Evolutionary conservation across 2,329 filamentous ascomycete species (phyloP), one percentile per base, ranked within the genome.

Genomic region (Colletotrichum spinosum): DNA sequence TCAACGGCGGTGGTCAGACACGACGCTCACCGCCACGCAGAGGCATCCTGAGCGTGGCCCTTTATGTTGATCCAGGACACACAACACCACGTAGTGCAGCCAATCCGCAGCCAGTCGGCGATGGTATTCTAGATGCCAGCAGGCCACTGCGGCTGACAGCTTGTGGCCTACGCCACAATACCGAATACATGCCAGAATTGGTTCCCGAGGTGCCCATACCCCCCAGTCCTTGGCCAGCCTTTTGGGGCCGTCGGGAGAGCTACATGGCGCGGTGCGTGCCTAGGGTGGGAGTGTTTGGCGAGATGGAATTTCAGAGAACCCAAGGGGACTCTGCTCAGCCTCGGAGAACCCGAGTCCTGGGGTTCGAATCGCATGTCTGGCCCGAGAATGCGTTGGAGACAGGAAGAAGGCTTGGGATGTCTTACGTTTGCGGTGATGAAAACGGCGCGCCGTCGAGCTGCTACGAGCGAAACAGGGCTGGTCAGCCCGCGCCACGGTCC

Each of bases 251-350:
- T 38, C 35, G 25, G 54, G 54, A 15, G 44, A 56, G 37, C 45
- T 2, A 49, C 35, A 38, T 57, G 55, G 55, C 55, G 55, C 55
- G 12, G 37, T 25, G 45, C 45, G 42, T 50, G 45, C 55, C 45
- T 49, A 49, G 55, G 12, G 55, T 38, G 55, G 44, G 55, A 57
- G 44, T 37, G 55, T 35, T 48, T 49, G 37, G 55, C 44, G 50
- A 42, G 55, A 37, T 25, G 25, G 25, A 25, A 25, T 25, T 25
- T 25, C 25, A 25, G 25, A 25, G 25, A 25, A 5, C 4, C 25
- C 35, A 8, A 49, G 35, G 11, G 12, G 11, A 7, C 37, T 41
- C 12, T 8, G 6, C 44, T 49, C 45, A 57, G 55, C 55, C 25
- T 50, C 45, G 55, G 44, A 35, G 37, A 13, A 50, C 12, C 37